Base-by-base conservation (phyloP, 2,329 filamentous ascomycete genomes). In the Stachybotrys chartarum region DNA sequence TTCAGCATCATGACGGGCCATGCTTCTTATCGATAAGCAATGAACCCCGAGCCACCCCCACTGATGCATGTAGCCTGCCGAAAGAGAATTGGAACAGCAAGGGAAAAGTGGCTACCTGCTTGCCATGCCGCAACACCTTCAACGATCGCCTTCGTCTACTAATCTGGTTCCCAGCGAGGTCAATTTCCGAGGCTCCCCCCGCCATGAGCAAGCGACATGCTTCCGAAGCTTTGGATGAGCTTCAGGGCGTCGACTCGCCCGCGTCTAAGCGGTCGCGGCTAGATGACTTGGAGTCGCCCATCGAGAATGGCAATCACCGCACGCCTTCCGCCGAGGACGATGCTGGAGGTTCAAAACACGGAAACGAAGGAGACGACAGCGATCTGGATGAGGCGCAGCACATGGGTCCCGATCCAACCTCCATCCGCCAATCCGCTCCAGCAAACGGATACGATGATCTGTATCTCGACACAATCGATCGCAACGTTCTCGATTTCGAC, bases 401-500 rank as follows among this genome's bases (percentile, higher is more conserved):
- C 71, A 6, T 70, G 72, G 30, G 65, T 71, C 39, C 65, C 67
- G 50, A 60, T 58, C 64, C 68, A 56, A 44, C 64, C 53, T 68
- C 69, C 18, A 77, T 78, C 61, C 84, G 90, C 60, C 91, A 96
- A 70, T 78, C 79, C 52, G 90, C 87, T 49, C 91, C 93, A 16
- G 83, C 89, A 39, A 88, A 88, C 69, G 93, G 93, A 59, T 99
- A 97, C 76, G 87, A 88, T 65, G 93, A 99, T 70, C 85, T 99
- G 31, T 99, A 99, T 71, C 88, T 99, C 63, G 94, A 99, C 76
- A 97, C 94, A 12, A 95, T 99, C 73, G 86, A 96, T 71, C 90
- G 94, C 66, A 85, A 87, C 67, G 86, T 96, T 50, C 85, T 97
- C 55, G 94, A 99, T 73, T 97, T 97, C 69, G 94, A 99, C 73